Conservation (phyloP, 805 yeast species). For the Saccharomycopsis sp. region DNA sequence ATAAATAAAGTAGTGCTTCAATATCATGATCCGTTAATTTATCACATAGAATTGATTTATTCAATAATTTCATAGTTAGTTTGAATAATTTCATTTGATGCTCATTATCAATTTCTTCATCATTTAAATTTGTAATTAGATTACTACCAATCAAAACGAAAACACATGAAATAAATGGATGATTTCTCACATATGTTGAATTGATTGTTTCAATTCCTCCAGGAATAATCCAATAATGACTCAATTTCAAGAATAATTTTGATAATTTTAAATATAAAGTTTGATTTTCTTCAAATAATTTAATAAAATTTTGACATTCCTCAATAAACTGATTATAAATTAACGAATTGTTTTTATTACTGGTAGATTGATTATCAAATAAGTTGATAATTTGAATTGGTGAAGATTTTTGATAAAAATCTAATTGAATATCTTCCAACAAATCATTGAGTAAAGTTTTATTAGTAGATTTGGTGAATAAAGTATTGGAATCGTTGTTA, state of each 20-base stretch:
- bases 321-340: background rate
- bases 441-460: conserved; percentile 5
- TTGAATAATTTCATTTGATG: conserved; percentile 38
- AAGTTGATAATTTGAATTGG: conserved; percentile 29
- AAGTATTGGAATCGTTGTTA: too few species aligned
- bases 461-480: too few species aligned
- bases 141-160: conserved; percentile 45
- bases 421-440: conserved; percentile 15
- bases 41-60: conserved; percentile 38
- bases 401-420: conserved; percentile 19
- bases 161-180: conserved; percentile 45
- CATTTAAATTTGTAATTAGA: too few species aligned
- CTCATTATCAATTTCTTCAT: conserved; percentile 36
- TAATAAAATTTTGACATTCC: conserved; percentile 34
- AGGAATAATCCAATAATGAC: conserved; percentile 54
- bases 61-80: conserved; percentile 39
- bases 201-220: conserved; percentile 45
- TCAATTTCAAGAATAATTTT: conserved; percentile 37
- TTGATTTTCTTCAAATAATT: conserved; percentile 35
- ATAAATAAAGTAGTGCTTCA: conserved; percentile 47
- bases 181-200: conserved; percentile 35
- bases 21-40: conserved; percentile 50
- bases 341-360: conserved; percentile 1
- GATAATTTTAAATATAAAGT: conserved; percentile 35
- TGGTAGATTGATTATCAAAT: conserved; percentile 31